Evolutionary conservation across 1,284 basidiomycete species (phyloP).

Genomic region (Stereum hirsutum): DNA sequence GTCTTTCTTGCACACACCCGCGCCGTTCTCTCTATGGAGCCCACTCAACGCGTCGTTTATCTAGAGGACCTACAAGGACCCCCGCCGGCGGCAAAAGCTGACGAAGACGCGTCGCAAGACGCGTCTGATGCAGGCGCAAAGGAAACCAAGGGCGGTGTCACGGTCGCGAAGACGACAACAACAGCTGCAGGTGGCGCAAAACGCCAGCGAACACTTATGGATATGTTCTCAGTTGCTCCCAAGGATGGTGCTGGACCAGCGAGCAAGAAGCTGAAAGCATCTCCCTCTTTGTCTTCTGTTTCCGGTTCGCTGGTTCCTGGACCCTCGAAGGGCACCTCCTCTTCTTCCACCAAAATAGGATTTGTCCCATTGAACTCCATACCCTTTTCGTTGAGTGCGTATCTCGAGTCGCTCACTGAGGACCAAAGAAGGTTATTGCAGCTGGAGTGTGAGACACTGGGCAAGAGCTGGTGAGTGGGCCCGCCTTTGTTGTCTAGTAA

Average conservation of each 20-base stretch:
- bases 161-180: slow-evolving; percentile 8
- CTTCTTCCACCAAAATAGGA: slow-evolving; percentile 2
- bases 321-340: background rate
- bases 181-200: slow-evolving; percentile 25
- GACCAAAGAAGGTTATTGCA: slow-evolving; percentile 48
- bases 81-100: slow-evolving; percentile 8
- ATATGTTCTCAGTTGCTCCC: slow-evolving; percentile 38
- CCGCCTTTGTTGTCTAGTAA: slow-evolving; percentile 3
- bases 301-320: background rate
- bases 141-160: slow-evolving; percentile 4
- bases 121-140: slow-evolving; percentile 13
- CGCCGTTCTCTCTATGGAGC: background rate
- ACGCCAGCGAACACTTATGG: slow-evolving; percentile 54
- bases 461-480: slow-evolving; percentile 58
- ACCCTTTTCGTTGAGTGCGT: slow-evolving; percentile 56
- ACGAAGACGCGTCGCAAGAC: slow-evolving; percentile 8
- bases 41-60: slow-evolving; percentile 32
- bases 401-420: slow-evolving; percentile 42
- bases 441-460: slow-evolving; percentile 66
- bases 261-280: slow-evolving; percentile 34
- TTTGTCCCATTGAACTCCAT: slow-evolving; percentile 50
- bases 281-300: slow-evolving; percentile 6
- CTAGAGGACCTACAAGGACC: slow-evolving; percentile 44
- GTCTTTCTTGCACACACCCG: background rate
- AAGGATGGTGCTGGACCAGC: slow-evolving; percentile 14